These are phyloP conservation scores for Huntiella bhutanensis DNA, from an alignment of 2,329 filamentous ascomycete genomes.

Conservation along the genomic window DNA sequence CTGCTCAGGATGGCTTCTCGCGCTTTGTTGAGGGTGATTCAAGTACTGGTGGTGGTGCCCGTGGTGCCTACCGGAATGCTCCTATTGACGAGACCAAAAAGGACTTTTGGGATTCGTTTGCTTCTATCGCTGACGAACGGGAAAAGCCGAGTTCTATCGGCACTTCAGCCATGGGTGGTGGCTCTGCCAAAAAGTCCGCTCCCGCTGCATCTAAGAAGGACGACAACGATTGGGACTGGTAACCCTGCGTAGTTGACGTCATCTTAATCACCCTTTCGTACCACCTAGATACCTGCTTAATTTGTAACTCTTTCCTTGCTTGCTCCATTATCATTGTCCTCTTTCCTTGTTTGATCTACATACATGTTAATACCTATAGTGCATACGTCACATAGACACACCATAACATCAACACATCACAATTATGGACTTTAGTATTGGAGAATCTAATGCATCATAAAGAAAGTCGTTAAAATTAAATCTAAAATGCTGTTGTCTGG, in stretches of 20 bases:
- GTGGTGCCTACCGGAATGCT: constrained; percentile 18
- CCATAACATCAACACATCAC: too few relatives aligned
- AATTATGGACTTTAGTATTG: too few relatives aligned
- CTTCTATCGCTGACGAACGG: constrained; percentile 43
- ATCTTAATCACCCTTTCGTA: too few relatives aligned
- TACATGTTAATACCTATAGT: too few relatives aligned
- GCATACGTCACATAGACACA: too few relatives aligned
- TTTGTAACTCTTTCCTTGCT: too few relatives aligned
- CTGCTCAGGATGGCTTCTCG: constrained; percentile 61
- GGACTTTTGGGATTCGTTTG: constrained; percentile 87
- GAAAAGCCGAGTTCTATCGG: constrained; percentile 24
- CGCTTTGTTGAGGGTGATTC: constrained; percentile 69
- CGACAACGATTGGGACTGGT: constrained; percentile 46
- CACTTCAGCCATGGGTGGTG: constrained; percentile 32
- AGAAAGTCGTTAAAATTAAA: constrained; percentile 12
- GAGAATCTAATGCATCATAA: constrained; percentile 8
- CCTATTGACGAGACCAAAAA: constrained; percentile 46
- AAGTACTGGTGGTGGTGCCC: constrained; percentile 11
- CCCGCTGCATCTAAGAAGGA: constrained; percentile 23
- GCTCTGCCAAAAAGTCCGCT: background rate
- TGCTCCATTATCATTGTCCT: too few relatives aligned
- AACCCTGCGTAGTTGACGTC: constrained; percentile 19
- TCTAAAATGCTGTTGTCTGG: constrained; percentile 8
- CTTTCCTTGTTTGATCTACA: too few relatives aligned
- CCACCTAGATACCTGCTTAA: too few relatives aligned